Conservation (phyloP, 1,284 basidiomycete genomes). For the Pascua guehoae region DNA sequence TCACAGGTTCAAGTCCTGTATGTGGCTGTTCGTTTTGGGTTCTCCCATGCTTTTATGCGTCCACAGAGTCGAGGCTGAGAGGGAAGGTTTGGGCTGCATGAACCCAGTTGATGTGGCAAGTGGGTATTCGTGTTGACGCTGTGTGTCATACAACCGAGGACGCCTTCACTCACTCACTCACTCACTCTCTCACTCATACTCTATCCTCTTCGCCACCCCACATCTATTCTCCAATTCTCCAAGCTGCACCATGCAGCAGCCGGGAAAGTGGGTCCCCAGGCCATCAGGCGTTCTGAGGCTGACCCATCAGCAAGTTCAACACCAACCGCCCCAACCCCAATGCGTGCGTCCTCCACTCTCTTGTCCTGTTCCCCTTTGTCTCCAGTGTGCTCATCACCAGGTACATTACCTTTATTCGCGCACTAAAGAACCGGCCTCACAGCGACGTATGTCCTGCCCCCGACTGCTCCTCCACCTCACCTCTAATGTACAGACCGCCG, state of each 20-base stretch:
- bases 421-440: slow-evolving; percentile 32
- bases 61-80: too few species aligned
- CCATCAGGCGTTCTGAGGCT: too few species aligned
- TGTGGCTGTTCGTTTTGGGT: too few species aligned
- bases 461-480: background rate
- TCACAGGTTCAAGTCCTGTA: too few species aligned
- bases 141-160: too few species aligned
- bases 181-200: background rate
- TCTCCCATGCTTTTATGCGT: too few species aligned
- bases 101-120: too few species aligned
- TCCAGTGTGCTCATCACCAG: slow-evolving; percentile 16
- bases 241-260: slow-evolving; percentile 15
- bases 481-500: slow-evolving; percentile 22
- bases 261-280: slow-evolving; percentile 18
- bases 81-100: too few species aligned
- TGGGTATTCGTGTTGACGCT: too few species aligned
- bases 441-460: slow-evolving; percentile 21
- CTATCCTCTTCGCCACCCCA: background rate
- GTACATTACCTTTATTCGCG: slow-evolving; percentile 44
- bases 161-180: background rate
- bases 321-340: slow-evolving; percentile 44
- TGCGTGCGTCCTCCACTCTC: slow-evolving; percentile 21
- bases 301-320: slow-evolving; percentile 34
- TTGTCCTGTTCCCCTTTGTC: background rate
- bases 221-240: background rate